phyloP scores from a whole-genome alignment of 2,329 filamentous ascomycete genomes.

The Fusarium pseudoanthophilum region DNA sequence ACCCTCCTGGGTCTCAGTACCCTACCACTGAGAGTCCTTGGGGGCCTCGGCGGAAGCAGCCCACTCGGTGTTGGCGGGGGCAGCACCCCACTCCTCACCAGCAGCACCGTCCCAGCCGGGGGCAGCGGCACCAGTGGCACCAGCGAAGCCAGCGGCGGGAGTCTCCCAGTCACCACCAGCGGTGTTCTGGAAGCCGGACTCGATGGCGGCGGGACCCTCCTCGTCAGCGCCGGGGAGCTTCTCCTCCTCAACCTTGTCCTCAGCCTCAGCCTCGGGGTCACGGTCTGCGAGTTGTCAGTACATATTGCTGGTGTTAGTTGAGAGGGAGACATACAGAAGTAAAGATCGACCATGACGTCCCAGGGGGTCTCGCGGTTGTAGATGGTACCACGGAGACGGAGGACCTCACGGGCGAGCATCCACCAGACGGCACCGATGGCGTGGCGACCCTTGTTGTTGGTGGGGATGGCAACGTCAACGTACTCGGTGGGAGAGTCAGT shows the following conservation, averaged over 20 bases:
- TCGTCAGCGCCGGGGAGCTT: constrained; percentile 89
- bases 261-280: constrained; percentile 98
- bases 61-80: constrained; percentile 75
- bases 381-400: constrained; percentile 97
- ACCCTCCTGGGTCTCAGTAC: constrained; percentile 34
- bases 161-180: constrained; percentile 83
- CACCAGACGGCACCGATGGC: constrained; percentile 99
- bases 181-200: constrained; percentile 76
- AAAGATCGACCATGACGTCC: constrained; percentile 99
- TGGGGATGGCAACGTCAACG: constrained; percentile 99
- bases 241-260: constrained; percentile 96
- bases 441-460: constrained; percentile 99
- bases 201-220: constrained; percentile 80
- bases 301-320: background rate
- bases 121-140: constrained; percentile 58
- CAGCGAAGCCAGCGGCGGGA: constrained; percentile 75
- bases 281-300: constrained; percentile 70
- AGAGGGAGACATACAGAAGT: constrained; percentile 79
- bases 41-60: constrained; percentile 68
- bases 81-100: constrained; percentile 72
- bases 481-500: constrained; percentile 99
- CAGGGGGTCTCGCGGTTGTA: constrained; percentile 95
- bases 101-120: constrained; percentile 68
- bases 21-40: constrained; percentile 67
- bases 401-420: constrained; percentile 99